Evolutionary conservation across 495 filamentous ascomycete species (phyloP), one percentile per base, ranked within the genome.

Genomic region (Aspergillus haitiensis): DNA sequence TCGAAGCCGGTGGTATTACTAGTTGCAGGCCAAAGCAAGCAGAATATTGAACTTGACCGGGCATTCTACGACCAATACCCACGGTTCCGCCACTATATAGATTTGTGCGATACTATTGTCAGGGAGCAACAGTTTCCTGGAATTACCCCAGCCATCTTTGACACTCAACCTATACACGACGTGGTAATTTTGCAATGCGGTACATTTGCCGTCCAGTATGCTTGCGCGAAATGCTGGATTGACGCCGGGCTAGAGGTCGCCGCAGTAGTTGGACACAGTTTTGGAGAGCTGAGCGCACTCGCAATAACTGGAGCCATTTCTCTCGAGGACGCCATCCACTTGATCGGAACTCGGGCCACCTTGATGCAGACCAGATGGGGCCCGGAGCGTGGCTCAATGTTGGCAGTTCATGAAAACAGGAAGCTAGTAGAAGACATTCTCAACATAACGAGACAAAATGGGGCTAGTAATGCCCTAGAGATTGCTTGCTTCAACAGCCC

Each of bases 401-500:
- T 84, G 18, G 71, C 76, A 0, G 42, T 83, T 0, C 73, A 82
- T 50, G 69, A n/a, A 0, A 32, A 45, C 11, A 16, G 18, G 10
- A 9, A 35, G 4, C 0, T 11, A 5, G 51, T 55, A 0, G 6
- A 33, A 9, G 21, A 4, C n/a, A 7, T 0, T 55, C 2, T 33
- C 58, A 37, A 42, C 35, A 39, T 37, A 8, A 12, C 51, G 16
- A 6, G 5, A n/a, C 27, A 9, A 13, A 7, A 31, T 6, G 10
- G 51, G 1, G 16, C 21, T 31, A 27, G 47, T 32, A 31, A 15
- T 8, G 21, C 21, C 21, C 21, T 27, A 3, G 32, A 13, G 8
- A 77, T 84, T 65, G 78, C 81, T 2, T 83, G 81, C 63, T 77
- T 70, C 58, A 84, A 83, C 27, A 52, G 42, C 9, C 32, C 58